These are phyloP conservation scores for Cladophialophora chaetospira DNA, from an alignment of 2,329 filamentous ascomycete species.

Conservation along the genomic window DNA sequence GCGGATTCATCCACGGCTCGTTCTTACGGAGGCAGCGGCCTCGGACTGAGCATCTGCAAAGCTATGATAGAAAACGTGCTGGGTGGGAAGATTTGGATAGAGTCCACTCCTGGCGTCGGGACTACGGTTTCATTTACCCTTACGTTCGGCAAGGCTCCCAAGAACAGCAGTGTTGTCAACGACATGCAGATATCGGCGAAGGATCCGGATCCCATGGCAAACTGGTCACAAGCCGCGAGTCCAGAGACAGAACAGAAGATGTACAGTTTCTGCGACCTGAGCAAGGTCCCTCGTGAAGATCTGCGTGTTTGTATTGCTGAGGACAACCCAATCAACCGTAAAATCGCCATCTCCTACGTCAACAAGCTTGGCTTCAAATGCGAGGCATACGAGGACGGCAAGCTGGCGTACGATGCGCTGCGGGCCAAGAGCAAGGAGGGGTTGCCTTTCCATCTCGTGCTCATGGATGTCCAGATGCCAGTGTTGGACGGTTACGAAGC, in stretches of 20 bases:
- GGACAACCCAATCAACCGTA: conserved; percentile 60
- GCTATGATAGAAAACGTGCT: conserved; percentile 63
- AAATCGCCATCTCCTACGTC: conserved; percentile 48
- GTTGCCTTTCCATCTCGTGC: conserved; percentile 48
- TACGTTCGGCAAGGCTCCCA: conserved; percentile 78
- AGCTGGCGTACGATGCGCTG: conserved; percentile 47
- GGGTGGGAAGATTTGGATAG: conserved; percentile 62
- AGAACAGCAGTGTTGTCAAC: conserved; percentile 56
- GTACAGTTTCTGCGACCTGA: conserved; percentile 65
- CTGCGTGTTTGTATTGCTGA: conserved; percentile 91
- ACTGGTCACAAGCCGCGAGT: conserved; percentile 54
- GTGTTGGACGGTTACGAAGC: conserved; percentile 54
- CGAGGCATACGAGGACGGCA: conserved; percentile 86
- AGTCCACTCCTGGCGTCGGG: conserved; percentile 55
- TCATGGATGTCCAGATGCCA: conserved; percentile 54
- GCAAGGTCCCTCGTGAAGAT: conserved; percentile 71
- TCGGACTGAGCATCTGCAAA: conserved; percentile 67
- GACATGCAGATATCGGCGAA: conserved; percentile 45
- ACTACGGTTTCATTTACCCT: conserved; percentile 71
- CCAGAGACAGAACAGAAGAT: conserved; percentile 46
- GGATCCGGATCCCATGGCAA: conserved; percentile 58
- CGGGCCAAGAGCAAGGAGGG: conserved; percentile 35
- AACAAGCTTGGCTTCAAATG: conserved; percentile 74
- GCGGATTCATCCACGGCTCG: conserved; percentile 66
- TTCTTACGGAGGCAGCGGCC: conserved; percentile 57